Percentiles rank a stretch among this genome's conserved stretches.
phyloP scores from a whole-genome alignment of 148 eudicot species.

The Pouteria glomerata region DNA sequence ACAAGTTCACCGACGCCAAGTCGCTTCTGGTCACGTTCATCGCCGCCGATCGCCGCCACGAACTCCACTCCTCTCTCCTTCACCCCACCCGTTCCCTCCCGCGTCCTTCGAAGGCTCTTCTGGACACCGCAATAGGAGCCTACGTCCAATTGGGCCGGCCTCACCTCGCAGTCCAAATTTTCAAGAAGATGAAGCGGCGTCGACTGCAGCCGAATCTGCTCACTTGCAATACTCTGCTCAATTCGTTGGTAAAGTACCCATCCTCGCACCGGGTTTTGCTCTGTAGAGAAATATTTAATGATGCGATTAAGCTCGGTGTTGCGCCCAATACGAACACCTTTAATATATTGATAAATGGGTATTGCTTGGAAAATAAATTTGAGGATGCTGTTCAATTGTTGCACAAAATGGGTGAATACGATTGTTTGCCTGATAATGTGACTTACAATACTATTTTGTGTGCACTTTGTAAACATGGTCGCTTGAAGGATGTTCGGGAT shows the following conservation, averaged over 20 bases:
- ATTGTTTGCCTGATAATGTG: constrained; percentile 56
- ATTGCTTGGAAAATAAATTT: constrained; percentile 49
- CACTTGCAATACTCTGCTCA: constrained; percentile 58
- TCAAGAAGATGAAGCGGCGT: constrained; percentile 64
- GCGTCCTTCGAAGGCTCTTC: constrained; percentile 36
- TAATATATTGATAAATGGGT: constrained; percentile 66
- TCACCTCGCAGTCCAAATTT: constrained; percentile 49
- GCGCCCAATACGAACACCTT: constrained; percentile 46
- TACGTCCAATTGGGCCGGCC: constrained; percentile 51
- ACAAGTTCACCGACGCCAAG: constrained; percentile 62
- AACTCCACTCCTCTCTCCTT: constrained; percentile 52
- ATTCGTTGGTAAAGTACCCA: constrained; percentile 50
- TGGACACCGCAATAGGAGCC: constrained; percentile 52
- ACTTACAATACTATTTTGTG: constrained; percentile 72
- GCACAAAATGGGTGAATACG: constrained; percentile 37
- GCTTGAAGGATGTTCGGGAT: constrained; percentile 55
- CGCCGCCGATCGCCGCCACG: constrained; percentile 36
- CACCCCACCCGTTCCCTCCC: constrained; percentile 41
- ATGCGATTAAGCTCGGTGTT: constrained; percentile 42
- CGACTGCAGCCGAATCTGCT: constrained; percentile 37
- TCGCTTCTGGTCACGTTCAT: constrained; percentile 41
- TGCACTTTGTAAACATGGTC: constrained; percentile 57
- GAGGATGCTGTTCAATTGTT: constrained; percentile 55
- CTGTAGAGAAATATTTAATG: constrained; percentile 47
- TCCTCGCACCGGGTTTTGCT: constrained; percentile 25